Evolutionary conservation across 2,329 filamentous ascomycete species (phyloP), one percentile per base, ranked within the genome.

Genomic region (Phialophora verrucosa): DNA sequence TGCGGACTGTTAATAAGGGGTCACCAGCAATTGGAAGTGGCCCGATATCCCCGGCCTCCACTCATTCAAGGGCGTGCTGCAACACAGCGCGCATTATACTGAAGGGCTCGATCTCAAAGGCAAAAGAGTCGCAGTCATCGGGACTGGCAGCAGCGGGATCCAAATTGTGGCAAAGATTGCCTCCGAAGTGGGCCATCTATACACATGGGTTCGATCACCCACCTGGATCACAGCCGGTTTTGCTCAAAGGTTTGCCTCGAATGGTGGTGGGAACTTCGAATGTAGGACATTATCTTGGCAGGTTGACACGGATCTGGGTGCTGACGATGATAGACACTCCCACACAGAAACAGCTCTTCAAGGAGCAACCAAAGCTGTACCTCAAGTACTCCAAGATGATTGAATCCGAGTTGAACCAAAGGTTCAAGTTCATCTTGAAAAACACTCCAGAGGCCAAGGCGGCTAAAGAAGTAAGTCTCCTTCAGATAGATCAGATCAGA

Each of bases 1-100:
- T 38, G 38, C 56, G 14, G 25, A 7, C 8, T 35, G 10, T 35
- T 35, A 2, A 35, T 11, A 7, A 35, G 32, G 32, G 1, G 32
- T 35, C 12, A 2, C 42, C 23, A 69, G 85, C 70, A 82, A 82
- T 67, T 84, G 80, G 75, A 77, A 79, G 59, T 84, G 82, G 79
- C 85, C 86, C 1, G 78, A 81, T 20, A 81, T 88, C 25, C 79
- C 82, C 0, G 86, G 85, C 0, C 67, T 84, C 0, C 70, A 80
- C 1, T 76, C 75, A n/a, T 89, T 87, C 75, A 75, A 80, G 59
- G 86, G 86, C 8, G 72, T 76, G 7, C 74, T 87, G 3, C 78
- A 87, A 51, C 86, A 89, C 72, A 84, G 84, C 0, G 83, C 86
- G 1, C 78, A 80, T 44, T 89, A 85, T 85, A 81, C 84, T 1